These are phyloP conservation scores for Tanacetum coccineum DNA, from an alignment of 129 eudicot species.

Conservation along the genomic window DNA sequence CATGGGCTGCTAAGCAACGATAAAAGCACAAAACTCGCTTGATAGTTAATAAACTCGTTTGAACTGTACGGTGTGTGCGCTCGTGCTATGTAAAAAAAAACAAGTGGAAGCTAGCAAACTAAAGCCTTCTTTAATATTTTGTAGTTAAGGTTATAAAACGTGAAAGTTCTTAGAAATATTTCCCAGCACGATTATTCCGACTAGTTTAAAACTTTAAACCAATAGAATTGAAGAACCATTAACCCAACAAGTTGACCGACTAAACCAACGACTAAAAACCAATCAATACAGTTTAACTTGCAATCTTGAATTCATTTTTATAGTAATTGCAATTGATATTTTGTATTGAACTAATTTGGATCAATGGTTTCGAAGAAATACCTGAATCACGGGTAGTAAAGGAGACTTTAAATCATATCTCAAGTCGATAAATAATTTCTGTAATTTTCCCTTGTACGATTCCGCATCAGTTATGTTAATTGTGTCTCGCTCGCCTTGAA, in stretches of 20 bases:
- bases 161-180: neutral
- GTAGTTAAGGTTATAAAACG: neutral
- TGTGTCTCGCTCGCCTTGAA: constrained; percentile 75
- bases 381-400: constrained; percentile 45
- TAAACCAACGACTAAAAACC: neutral
- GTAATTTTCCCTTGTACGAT: constrained; percentile 39
- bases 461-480: constrained; percentile 38
- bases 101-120: neutral
- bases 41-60: neutral
- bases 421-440: constrained; percentile 29
- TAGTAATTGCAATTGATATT: neutral
- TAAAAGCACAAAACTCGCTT: constrained; percentile 1
- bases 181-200: neutral
- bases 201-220: constrained; percentile 1
- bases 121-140: neutral
- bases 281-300: neutral
- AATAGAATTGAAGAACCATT: constrained; percentile 2
- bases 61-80: neutral
- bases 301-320: neutral
- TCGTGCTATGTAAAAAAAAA: constrained; percentile 2
- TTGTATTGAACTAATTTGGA: neutral
- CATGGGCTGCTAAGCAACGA: neutral
- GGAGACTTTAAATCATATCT: constrained; percentile 47
- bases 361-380: constrained; percentile 6
- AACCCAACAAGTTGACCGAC: constrained; percentile 9